Percentiles rank a stretch among this genome's conserved stretches.
phyloP scores from a whole-genome alignment of 225 moss, liverwort and hornwort genomes.

The Marchantia polymorpha region DNA sequence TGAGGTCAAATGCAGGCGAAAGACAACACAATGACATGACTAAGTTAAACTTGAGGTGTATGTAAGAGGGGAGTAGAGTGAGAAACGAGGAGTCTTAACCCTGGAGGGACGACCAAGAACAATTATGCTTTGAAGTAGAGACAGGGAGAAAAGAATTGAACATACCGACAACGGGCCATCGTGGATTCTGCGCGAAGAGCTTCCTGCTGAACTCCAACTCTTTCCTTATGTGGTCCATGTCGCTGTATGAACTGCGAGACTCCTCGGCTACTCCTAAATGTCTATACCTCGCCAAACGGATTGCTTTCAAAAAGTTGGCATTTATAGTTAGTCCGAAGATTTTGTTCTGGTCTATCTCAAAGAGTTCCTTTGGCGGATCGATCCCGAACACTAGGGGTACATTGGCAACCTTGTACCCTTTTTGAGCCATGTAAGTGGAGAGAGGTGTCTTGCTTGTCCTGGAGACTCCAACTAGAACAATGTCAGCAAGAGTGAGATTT shows the following conservation, averaged over 20 bases:
- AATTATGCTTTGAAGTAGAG: too few species aligned
- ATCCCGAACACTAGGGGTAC: slow-evolving; percentile 87
- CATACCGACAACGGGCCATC: slow-evolving; percentile 89
- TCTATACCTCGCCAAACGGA: slow-evolving; percentile 70
- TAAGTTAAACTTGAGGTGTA: too few species aligned
- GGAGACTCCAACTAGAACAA: slow-evolving; percentile 81
- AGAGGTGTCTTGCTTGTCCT: slow-evolving; percentile 99
- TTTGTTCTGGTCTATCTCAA: slow-evolving; percentile 80
- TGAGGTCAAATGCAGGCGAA: too few species aligned
- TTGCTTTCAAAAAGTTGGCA: slow-evolving; percentile 70
- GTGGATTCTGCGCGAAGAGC: slow-evolving; percentile 77
- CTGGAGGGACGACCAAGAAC: too few species aligned
- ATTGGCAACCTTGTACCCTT: slow-evolving; percentile 96
- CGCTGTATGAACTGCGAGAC: slow-evolving; percentile 64
- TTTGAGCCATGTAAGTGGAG: slow-evolving; percentile 95
- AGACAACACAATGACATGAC: too few species aligned
- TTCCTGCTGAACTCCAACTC: slow-evolving; percentile 83
- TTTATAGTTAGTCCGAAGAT: slow-evolving; percentile 84
- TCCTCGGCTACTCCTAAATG: slow-evolving; percentile 69
- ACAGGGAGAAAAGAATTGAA: too few species aligned
- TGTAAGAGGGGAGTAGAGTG: too few species aligned
- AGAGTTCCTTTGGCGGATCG: slow-evolving; percentile 86
- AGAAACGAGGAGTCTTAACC: too few species aligned
- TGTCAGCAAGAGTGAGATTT: slow-evolving; percentile 71
- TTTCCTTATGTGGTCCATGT: slow-evolving; percentile 91